Base-by-base conservation (phyloP, 192 early-diverging fungal genomes). In the Thoreauomyces humboldtii region DNA sequence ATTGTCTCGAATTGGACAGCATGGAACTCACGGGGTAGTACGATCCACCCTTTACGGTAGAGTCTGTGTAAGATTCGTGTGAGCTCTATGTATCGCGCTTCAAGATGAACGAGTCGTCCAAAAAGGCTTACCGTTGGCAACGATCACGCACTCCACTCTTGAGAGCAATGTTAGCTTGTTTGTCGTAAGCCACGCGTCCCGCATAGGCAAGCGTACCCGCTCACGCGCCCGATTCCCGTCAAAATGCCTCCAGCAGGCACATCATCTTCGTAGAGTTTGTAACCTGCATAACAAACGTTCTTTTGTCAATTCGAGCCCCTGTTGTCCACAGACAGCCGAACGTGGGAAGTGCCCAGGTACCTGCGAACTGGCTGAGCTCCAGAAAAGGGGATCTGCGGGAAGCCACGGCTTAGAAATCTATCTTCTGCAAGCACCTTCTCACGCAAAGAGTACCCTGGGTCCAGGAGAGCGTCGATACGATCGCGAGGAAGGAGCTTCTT, bases 1-100 rank as follows among this genome's bases (percentile, higher is more conserved):
- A 41, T 17, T 41, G 38, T 41, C 38, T 41, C 38, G 38, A 12
- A 41, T 12, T 41, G 11, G 38, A 2, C 12, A 24, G 28, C 22
- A 52, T 52, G 50, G 17, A 21, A 42, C 63, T 22, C 52, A 88
- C 86, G 59, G 96, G 96, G 65, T 93, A 98, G 78, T 98, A 98
- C 42, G 93, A 89, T 56, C 96, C 96, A 68, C 96, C 96, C 79
- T 98, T 98, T 55, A 98, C 96, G 0, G 96, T 98, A 2, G 93
- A 89, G 73, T 98, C 94, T 74, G 43, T 12, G 22, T 50, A 7
- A 41, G n/a, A 41, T n/a, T n/a, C n/a, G n/a, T n/a, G n/a, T n/a
- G n/a, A n/a, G n/a, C 38, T 12, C 17, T 17, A 41, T 41, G 9
- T 9, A 41, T 41, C 38, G 38, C 38, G 38, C 9, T 24, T 38